Evolutionary conservation across 1,284 basidiomycete genomes (phyloP), one percentile per base, ranked within the genome.

Genomic region (Moesziomyces aphidis): DNA sequence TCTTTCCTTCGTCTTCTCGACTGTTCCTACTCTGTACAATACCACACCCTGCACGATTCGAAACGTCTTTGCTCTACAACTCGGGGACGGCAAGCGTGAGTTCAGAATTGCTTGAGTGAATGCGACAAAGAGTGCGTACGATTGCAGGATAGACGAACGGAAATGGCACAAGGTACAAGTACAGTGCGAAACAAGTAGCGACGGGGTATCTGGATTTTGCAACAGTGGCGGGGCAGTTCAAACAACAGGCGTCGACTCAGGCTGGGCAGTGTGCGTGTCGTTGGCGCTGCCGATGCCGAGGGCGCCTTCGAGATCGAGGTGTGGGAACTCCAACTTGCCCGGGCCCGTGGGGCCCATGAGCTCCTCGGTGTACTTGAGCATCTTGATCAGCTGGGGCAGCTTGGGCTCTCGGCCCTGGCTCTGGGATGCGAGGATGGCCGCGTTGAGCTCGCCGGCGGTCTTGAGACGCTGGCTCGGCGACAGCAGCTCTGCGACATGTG

Each of bases 331-430:
- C 52, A 63, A 64, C 52, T 77, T 77, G 19, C 76, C 81, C 1
- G 76, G 77, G 19, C 83, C 82, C 21, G 75, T 76, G 48, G 93
- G 91, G 54, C 89, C 89, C 71, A 97, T 85, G 87, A 92, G 87
- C 53, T 88, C 88, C 86, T 97, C 94, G 4, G 94, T 95, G 93
- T 93, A 97, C 44, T 88, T 90, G 80, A 96, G 88, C 79, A 97
- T 87, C 85, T 92, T 90, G 83, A 97, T 86, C 76, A 99, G 85
- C n/a, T 90, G 91, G 17, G 91, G 90, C 50, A 98, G 86, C 86
- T 96, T 97, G 49, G 95, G 93, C 81, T 96, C 93, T 83, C 92
- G 92, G 0, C 94, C 93, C 80, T 97, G 93, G 71, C 93, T 92
- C 74, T 95, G 88, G 80, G 91, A 92, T 77, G 94, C 93, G 76